Evolutionary conservation across 1,139 yeast species (phyloP).

Genomic region (Candida sp.): DNA sequence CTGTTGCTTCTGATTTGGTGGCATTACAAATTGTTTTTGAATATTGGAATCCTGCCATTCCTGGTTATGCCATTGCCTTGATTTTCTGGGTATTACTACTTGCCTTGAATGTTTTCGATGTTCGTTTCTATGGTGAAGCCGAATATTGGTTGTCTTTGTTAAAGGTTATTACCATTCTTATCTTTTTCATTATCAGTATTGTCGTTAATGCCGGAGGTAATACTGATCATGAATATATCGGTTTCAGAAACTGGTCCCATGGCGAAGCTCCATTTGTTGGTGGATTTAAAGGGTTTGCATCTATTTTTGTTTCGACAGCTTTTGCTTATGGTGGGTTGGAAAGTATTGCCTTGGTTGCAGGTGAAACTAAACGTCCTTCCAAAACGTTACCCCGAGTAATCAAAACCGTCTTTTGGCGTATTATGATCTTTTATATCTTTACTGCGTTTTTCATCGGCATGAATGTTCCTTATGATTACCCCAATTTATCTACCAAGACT

Average conservation of each 20-base stretch:
- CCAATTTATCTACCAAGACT: slow-evolving; percentile 34
- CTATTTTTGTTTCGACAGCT: slow-evolving; percentile 49
- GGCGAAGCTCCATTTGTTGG: slow-evolving; percentile 42
- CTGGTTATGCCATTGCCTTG: slow-evolving; percentile 53
- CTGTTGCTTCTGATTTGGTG: slow-evolving; percentile 60
- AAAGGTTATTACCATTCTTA: slow-evolving; percentile 36
- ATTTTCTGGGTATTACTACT: slow-evolving; percentile 58
- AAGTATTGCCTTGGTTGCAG: slow-evolving; percentile 62
- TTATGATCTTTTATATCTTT: slow-evolving; percentile 34
- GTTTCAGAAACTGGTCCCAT: slow-evolving; percentile 35
- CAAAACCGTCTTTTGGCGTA: slow-evolving; percentile 55
- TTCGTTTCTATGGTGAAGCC: slow-evolving; percentile 42
- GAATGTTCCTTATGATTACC: slow-evolving; percentile 41
- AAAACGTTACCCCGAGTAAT: slow-evolving; percentile 57
- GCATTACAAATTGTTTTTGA: slow-evolving; percentile 56
- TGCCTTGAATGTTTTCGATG: slow-evolving; percentile 51
- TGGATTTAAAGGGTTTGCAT: slow-evolving; percentile 39
- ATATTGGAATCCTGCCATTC: slow-evolving; percentile 58
- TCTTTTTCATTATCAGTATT: slow-evolving; percentile 37
- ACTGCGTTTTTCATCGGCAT: slow-evolving; percentile 44
- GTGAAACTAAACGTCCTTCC: slow-evolving; percentile 59
- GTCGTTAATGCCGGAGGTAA: slow-evolving; percentile 36
- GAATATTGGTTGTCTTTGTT: slow-evolving; percentile 38
- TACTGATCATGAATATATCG: slow-evolving; percentile 30
- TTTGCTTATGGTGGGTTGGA: slow-evolving; percentile 72